Percentiles rank a stretch among this genome's conserved stretches.
Conservation (phyloP, 2,329 filamentous ascomycete genomes). For the Xylaria polymorpha region DNA sequence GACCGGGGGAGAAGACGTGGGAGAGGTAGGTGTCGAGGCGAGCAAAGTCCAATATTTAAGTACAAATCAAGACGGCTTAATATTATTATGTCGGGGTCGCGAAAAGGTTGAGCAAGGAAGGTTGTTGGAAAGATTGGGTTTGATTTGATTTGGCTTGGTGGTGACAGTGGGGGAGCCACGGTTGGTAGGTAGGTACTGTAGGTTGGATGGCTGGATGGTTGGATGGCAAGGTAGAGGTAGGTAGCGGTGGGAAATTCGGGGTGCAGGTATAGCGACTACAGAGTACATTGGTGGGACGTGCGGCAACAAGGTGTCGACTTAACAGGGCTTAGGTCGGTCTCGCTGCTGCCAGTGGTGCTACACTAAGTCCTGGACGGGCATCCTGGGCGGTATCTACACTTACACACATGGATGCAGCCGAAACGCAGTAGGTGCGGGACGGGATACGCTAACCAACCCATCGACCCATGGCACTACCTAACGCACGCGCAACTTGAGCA, state of each 20-base stretch:
- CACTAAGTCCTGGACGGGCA: constrained; percentile 18
- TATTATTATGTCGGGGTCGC: constrained; percentile 37
- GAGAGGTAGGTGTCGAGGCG: constrained; percentile 19
- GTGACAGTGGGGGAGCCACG: constrained; percentile 22
- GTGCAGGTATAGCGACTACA: constrained; percentile 35
- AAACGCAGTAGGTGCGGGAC: constrained; percentile 34
- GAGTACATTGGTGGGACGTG: constrained; percentile 33
- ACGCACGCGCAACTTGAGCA: constrained; percentile 14
- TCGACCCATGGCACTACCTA: constrained; percentile 28
- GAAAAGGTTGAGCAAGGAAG: constrained; percentile 35
- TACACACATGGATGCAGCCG: constrained; percentile 29
- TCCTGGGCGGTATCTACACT: neutral
- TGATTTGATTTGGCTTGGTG: constrained; percentile 32
- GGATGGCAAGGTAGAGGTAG: neutral
- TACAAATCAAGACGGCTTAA: constrained; percentile 23
- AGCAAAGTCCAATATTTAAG: constrained; percentile 35
- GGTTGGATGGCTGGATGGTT: neutral
- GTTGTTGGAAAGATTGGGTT: constrained; percentile 36
- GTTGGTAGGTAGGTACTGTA: constrained; percentile 20
- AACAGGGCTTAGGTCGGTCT: constrained; percentile 37
- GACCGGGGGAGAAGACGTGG: constrained; percentile 22
- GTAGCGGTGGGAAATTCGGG: constrained; percentile 34
- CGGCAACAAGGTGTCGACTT: constrained; percentile 22
- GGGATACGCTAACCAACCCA: constrained; percentile 24
- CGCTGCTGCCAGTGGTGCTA: constrained; percentile 3